These are phyloP conservation scores for Piloderma croceum DNA, from an alignment of 768 basidiomycete species.

Conservation along the genomic window DNA sequence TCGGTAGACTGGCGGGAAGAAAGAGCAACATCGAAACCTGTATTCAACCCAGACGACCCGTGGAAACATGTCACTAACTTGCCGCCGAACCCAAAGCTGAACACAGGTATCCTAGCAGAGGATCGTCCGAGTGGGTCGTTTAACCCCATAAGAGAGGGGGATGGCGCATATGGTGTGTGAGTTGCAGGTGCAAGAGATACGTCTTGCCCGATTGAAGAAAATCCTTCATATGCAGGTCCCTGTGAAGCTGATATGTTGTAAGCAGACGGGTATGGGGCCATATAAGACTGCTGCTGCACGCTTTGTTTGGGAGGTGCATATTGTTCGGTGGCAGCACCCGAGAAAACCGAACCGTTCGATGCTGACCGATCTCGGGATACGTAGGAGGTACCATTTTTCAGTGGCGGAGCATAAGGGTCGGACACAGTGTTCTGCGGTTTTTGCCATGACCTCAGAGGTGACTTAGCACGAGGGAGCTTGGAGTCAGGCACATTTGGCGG, in stretches of 20 bases:
- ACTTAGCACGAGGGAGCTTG: not conserved
- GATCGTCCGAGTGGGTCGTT: conserved; percentile 80
- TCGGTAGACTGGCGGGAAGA: conserved; percentile 65
- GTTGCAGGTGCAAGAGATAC: conserved; percentile 28
- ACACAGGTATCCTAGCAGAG: conserved; percentile 65
- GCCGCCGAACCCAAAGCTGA: conserved; percentile 94
- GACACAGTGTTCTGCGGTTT: not conserved
- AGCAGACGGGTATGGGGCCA: no score
- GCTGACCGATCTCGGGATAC: conserved; percentile 33
- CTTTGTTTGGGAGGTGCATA: not conserved
- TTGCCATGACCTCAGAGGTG: not conserved
- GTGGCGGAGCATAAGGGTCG: conserved; percentile 1
- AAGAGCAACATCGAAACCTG: conserved; percentile 74
- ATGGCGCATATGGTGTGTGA: conserved; percentile 70
- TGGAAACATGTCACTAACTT: conserved; percentile 88
- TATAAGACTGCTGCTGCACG: conserved; percentile 4
- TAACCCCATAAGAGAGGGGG: conserved; percentile 73
- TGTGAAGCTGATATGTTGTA: no score
- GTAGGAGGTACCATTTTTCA: conserved; percentile 8
- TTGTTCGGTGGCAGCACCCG: conserved; percentile 10
- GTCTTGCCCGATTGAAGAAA: conserved; percentile 21
- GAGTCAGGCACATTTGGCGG: conserved; percentile 2
- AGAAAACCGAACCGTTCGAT: conserved; percentile 41
- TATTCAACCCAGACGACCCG: conserved; percentile 54
- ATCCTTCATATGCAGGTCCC: no score